Evolutionary conservation across 495 filamentous ascomycete species (phyloP).

Genomic region (Cladorrhinum samala): DNA sequence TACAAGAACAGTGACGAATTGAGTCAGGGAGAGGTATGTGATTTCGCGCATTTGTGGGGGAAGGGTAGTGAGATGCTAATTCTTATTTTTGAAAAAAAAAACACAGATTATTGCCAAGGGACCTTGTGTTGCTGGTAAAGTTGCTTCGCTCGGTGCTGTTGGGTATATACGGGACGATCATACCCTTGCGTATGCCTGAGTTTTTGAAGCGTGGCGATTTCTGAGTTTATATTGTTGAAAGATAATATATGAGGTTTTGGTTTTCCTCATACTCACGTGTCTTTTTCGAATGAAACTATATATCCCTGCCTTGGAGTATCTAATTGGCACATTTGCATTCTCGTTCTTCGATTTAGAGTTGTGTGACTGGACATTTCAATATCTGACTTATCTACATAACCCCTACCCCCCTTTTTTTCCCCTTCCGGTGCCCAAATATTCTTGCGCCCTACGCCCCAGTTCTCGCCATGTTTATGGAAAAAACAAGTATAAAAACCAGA

Average conservation of each 20-base stretch:
- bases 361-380: too few species aligned
- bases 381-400: background rate
- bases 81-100: background rate
- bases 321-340: too few species aligned
- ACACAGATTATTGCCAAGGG: constrained; percentile 57
- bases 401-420: background rate
- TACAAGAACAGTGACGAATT: constrained; percentile 55
- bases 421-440: background rate
- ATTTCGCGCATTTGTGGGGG: background rate
- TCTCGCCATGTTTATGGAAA: background rate
- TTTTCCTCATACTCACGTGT: too few species aligned
- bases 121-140: constrained; percentile 58
- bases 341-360: constrained; percentile 3
- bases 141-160: constrained; percentile 52
- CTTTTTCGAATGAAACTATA: too few species aligned
- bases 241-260: background rate
- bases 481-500: background rate
- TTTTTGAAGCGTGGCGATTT: background rate
- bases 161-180: constrained; percentile 50
- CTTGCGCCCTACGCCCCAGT: constrained; percentile 3
- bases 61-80: background rate
- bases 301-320: too few species aligned
- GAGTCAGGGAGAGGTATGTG: constrained; percentile 56
- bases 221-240: background rate
- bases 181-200: constrained; percentile 44